Conservation (phyloP, 495 filamentous ascomycete species). For the Glarea lozoyensis region DNA sequence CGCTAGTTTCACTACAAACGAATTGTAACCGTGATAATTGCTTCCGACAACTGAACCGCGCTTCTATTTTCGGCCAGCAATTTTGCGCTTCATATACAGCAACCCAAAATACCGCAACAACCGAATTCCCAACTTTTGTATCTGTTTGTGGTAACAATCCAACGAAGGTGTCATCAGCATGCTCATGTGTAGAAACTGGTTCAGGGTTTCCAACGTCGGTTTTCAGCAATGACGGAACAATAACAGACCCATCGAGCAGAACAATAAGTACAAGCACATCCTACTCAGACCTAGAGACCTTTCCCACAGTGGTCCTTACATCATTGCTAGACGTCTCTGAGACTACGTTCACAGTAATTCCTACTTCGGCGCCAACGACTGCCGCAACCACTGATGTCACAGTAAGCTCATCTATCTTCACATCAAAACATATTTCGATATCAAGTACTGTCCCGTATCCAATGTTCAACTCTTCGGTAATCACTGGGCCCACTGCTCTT, state of each 20-base stretch:
- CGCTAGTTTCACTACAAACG: too few relatives aligned
- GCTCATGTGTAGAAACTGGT: constrained; percentile 10
- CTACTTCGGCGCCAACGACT: neutral
- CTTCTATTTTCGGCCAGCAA: constrained; percentile 5
- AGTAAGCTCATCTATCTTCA: neutral
- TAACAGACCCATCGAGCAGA: neutral
- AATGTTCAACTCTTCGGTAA: too few relatives aligned
- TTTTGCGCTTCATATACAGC: constrained; percentile 15
- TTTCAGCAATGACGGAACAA: too few relatives aligned
- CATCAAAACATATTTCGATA: too few relatives aligned
- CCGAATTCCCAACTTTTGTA: constrained; percentile 10
- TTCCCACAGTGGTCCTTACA: neutral
- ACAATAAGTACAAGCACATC: neutral
- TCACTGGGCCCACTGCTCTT: neutral
- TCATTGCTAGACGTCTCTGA: neutral
- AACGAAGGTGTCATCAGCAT: constrained; percentile 13
- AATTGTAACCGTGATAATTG: constrained; percentile 10
- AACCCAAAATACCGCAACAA: constrained; percentile 6
- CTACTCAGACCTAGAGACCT: neutral
- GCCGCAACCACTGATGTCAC: neutral
- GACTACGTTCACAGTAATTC: neutral
- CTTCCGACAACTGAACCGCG: constrained; percentile 7
- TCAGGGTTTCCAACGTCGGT: too few relatives aligned
- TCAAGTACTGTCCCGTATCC: too few relatives aligned
- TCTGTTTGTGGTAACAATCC: constrained; percentile 8